Conservation (phyloP, 2,329 filamentous ascomycete genomes). For the Diplodia seriata region DNA sequence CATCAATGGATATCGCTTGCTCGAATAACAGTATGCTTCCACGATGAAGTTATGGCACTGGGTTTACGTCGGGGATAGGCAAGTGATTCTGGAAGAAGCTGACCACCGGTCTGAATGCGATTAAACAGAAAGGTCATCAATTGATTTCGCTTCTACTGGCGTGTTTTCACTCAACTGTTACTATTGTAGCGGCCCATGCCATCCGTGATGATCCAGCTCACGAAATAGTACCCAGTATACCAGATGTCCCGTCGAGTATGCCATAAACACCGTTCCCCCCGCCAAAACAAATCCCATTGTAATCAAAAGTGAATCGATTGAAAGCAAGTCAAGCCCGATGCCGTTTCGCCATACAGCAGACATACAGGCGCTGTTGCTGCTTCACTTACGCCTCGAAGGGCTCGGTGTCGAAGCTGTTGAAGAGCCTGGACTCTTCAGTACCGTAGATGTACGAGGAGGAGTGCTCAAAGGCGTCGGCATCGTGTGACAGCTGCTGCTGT, state of each 20-base stretch:
- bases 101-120: too few relatives aligned
- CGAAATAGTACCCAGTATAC: neutral
- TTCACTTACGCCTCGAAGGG: neutral
- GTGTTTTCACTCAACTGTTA: neutral
- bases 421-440: neutral
- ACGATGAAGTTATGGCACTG: too few relatives aligned
- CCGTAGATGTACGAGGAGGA: neutral
- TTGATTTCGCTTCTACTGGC: neutral
- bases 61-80: too few relatives aligned
- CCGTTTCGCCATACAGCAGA: neutral
- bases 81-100: too few relatives aligned
- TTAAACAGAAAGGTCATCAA: neutral
- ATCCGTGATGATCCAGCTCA: neutral
- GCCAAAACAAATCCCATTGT: neutral
- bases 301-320: neutral
- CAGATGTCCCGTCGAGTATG: neutral
- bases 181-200: neutral
- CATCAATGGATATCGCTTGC: too few relatives aligned
- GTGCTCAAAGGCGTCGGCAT: neutral
- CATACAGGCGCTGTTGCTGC: neutral
- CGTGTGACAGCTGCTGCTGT: neutral
- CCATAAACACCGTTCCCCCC: neutral
- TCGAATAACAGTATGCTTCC: too few relatives aligned
- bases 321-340: neutral
- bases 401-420: neutral